phyloP scores from a whole-genome alignment of 805 yeast species.

The Grigorovia transvaalensis region DNA sequence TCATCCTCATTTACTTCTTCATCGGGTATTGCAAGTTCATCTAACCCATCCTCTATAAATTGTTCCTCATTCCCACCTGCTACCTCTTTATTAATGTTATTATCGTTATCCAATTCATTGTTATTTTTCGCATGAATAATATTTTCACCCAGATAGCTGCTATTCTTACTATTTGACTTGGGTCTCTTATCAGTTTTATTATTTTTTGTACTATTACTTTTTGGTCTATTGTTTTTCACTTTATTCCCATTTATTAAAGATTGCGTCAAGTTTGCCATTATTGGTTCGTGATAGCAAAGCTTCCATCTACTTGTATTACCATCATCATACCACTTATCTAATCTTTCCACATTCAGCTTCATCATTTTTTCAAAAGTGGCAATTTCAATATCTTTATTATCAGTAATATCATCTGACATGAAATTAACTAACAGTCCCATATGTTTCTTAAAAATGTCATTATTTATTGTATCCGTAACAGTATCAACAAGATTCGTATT shows the following conservation, averaged over 20 bases:
- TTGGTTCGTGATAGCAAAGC: constrained; percentile 7
- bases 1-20: not conserved
- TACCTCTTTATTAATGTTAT: constrained; percentile 7
- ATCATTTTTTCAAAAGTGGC: constrained; percentile 34
- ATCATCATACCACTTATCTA: not conserved
- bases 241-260: not conserved
- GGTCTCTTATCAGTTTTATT: constrained; percentile 5
- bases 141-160: not conserved
- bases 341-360: not conserved
- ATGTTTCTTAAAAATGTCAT: constrained; percentile 32
- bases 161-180: not conserved
- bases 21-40: not conserved
- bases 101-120: constrained; percentile 10
- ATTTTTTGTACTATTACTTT: not conserved
- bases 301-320: constrained; percentile 3
- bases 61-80: not conserved
- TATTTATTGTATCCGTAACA: not conserved
- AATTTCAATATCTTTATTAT: constrained; percentile 48
- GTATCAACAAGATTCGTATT: constrained; percentile 15
- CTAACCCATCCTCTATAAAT: not conserved
- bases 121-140: not conserved
- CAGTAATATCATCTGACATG: constrained; percentile 57
- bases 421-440: constrained; percentile 50
- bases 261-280: not conserved
- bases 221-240: not conserved